Percentiles rank a stretch among this genome's conserved stretches.
Evolutionary conservation across 148 eudicot genomes (phyloP).

Genomic region (Beta vulgaris): DNA sequence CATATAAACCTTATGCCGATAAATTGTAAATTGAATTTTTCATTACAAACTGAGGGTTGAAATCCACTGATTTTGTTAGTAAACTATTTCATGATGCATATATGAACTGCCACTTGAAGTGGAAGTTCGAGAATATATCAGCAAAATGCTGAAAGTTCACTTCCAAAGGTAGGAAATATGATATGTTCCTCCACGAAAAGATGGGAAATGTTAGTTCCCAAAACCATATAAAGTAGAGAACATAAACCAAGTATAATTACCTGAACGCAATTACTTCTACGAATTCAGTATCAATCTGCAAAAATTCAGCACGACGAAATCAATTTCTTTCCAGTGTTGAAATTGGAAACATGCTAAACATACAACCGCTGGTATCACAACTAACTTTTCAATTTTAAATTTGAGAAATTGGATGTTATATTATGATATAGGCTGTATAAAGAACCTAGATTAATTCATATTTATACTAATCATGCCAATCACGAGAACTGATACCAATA

Average conservation of each 20-base stretch:
- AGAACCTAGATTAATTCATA: background rate
- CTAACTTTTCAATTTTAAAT: background rate
- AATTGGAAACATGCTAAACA: background rate
- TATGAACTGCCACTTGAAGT: background rate
- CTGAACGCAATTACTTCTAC: slow-evolving; percentile 86
- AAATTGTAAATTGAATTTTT: background rate
- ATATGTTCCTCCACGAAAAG: background rate
- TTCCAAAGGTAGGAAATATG: too few relatives aligned
- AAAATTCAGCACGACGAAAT: slow-evolving; percentile 10
- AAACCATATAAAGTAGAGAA: too few relatives aligned
- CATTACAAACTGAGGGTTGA: background rate
- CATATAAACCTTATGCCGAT: background rate
- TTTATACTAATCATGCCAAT: background rate
- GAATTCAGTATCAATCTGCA: slow-evolving; percentile 84
- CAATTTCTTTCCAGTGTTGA: background rate
- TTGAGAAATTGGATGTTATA: background rate
- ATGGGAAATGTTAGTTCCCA: too few relatives aligned
- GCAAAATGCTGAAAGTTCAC: background rate
- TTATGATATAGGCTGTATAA: background rate
- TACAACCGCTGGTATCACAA: background rate
- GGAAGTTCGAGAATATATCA: too few relatives aligned
- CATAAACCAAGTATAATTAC: slow-evolving; percentile 29
- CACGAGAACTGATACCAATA: background rate
- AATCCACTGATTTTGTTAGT: background rate
- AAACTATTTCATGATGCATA: background rate